phyloP scores from a whole-genome alignment of 768 basidiomycete genomes.

The Podaxis carcinomalis region DNA sequence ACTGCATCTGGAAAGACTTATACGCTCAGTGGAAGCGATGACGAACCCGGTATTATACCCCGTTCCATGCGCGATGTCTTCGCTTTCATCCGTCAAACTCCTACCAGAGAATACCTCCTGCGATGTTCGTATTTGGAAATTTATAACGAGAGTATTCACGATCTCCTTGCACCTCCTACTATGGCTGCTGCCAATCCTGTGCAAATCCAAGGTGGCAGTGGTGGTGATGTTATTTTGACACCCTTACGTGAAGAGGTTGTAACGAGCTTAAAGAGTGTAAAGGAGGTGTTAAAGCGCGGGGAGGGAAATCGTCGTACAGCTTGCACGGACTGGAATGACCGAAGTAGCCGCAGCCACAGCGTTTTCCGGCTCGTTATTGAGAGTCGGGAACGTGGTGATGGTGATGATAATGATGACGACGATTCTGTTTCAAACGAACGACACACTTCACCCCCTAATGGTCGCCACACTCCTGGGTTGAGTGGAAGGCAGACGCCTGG shows the following conservation, averaged over 20 bases:
- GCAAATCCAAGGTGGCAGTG: slow-evolving; percentile 67
- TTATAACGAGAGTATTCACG: slow-evolving; percentile 89
- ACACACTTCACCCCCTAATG: slow-evolving; percentile 32
- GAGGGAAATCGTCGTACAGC: slow-evolving; percentile 88
- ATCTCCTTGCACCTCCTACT: slow-evolving; percentile 73
- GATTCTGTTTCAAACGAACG: slow-evolving; percentile 38
- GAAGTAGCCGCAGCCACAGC: slow-evolving; percentile 91
- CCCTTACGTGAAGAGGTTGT: slow-evolving; percentile 91
- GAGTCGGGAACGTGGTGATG: slow-evolving; percentile 61
- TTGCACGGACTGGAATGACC: slow-evolving; percentile 98
- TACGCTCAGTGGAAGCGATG: slow-evolving; percentile 67
- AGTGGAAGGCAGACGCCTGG: slow-evolving; percentile 40
- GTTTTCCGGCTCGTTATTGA: slow-evolving; percentile 93
- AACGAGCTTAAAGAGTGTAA: slow-evolving; percentile 82
- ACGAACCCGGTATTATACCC: slow-evolving; percentile 92
- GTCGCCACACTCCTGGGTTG: slow-evolving; percentile 43
- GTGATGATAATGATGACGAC: slow-evolving; percentile 46
- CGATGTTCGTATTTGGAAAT: slow-evolving; percentile 96
- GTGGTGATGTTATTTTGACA: slow-evolving; percentile 57
- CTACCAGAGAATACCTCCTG: slow-evolving; percentile 85
- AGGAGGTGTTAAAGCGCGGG: slow-evolving; percentile 80
- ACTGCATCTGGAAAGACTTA: slow-evolving; percentile 67
- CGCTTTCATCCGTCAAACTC: slow-evolving; percentile 70
- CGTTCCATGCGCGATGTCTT: slow-evolving; percentile 92
- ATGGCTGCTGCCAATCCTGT: slow-evolving; percentile 54